Conservation (phyloP, 176 grass and related monocot species). For the Carex cristatella region DNA sequence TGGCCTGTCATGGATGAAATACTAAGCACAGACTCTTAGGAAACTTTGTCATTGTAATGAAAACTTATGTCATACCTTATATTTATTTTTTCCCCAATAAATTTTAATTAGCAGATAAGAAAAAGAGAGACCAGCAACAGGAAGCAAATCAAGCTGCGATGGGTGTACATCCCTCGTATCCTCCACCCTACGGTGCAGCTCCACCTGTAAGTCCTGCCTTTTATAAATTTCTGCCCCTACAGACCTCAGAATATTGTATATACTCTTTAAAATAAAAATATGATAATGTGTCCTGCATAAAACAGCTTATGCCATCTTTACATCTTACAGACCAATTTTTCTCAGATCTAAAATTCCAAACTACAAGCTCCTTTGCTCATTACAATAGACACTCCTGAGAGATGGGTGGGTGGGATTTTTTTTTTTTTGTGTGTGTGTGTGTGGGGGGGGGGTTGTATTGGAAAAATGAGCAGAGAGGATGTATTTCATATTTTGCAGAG, state of each 20-base stretch:
- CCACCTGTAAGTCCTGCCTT: slow-evolving; percentile 48
- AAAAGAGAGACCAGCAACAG: slow-evolving; percentile 77
- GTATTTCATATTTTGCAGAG: background rate
- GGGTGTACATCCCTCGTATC: slow-evolving; percentile 56
- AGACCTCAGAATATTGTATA: background rate
- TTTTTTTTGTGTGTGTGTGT: too few relatives aligned
- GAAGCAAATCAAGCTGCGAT: slow-evolving; percentile 58
- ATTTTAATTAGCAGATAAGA: slow-evolving; percentile 74
- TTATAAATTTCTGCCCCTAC: background rate
- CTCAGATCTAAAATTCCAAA: background rate
- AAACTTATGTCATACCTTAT: background rate
- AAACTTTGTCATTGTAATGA: slow-evolving; percentile 3
- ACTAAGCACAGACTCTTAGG: background rate
- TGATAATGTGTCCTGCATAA: background rate
- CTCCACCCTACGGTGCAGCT: slow-evolving; percentile 66
- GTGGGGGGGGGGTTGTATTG: background rate
- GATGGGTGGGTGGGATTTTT: too few relatives aligned
- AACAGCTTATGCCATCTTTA: background rate
- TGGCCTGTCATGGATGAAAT: background rate
- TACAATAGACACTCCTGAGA: background rate
- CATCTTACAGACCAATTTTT: background rate
- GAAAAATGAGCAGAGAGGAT: background rate
- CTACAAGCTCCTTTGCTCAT: background rate
- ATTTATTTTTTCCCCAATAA: slow-evolving; percentile 26
- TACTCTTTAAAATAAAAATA: background rate